A percentile compares a stretch with the other conserved stretches of the same genome.
Evolutionary conservation across 345 rosid species (phyloP).

Genomic region (Moricandia moricandioides): DNA sequence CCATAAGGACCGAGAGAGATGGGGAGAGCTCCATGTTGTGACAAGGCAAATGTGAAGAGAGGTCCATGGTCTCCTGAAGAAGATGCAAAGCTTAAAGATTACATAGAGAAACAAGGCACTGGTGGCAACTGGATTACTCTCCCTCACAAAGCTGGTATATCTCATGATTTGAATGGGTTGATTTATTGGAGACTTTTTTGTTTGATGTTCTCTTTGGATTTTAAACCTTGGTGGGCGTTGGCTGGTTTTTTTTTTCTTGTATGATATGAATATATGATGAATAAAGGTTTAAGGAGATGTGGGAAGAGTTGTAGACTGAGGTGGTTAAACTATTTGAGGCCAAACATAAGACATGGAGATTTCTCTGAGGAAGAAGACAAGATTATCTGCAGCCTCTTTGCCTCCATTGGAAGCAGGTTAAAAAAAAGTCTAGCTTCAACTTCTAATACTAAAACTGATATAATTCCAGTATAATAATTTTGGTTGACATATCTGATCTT

Average conservation of each 20-base stretch:
- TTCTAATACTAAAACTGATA: not conserved
- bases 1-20: constrained; percentile 33
- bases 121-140: constrained; percentile 87
- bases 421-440: not conserved
- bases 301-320: constrained; percentile 92
- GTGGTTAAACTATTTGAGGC: constrained; percentile 90
- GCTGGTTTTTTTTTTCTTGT: not conserved
- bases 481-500: not conserved
- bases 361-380: constrained; percentile 79
- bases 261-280: not conserved
- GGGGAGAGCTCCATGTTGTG: constrained; percentile 98
- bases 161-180: not conserved
- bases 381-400: constrained; percentile 63
- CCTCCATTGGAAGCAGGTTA: constrained; percentile 89
- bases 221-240: constrained; percentile 9
- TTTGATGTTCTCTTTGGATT: not conserved
- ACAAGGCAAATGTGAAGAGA: constrained; percentile 82
- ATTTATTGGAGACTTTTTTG: not conserved
- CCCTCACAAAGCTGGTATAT: constrained; percentile 77
- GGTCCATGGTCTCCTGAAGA: constrained; percentile 99
- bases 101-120: constrained; percentile 60
- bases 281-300: constrained; percentile 72
- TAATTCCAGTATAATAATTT: not conserved
- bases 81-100: constrained; percentile 79
- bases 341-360: constrained; percentile 89